Percentiles rank a stretch among this genome's conserved stretches.
phyloP scores from a whole-genome alignment of 257 asterid species.

The Lycium barbarum region DNA sequence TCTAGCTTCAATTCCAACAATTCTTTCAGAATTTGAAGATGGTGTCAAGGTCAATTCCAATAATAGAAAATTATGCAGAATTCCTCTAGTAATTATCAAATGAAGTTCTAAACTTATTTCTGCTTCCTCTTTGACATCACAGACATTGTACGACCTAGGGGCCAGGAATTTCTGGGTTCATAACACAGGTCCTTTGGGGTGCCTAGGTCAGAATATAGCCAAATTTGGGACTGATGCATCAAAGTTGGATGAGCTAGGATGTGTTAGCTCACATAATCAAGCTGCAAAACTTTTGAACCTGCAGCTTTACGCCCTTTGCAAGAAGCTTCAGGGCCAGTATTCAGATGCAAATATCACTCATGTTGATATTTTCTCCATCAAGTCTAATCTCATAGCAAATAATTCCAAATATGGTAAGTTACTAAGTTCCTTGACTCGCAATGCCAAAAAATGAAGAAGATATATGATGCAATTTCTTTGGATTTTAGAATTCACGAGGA shows the following conservation, averaged over 20 bases:
- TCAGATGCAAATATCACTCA: constrained; percentile 69
- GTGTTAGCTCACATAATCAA: constrained; percentile 81
- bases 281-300: constrained; percentile 83
- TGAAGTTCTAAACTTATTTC: neutral
- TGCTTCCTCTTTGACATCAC: constrained; percentile 27
- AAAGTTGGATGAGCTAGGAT: constrained; percentile 92
- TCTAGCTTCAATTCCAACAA: constrained; percentile 78
- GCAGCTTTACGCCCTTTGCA: constrained; percentile 76
- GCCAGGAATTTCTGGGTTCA: constrained; percentile 91
- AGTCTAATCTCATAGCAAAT: constrained; percentile 80
- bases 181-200: constrained; percentile 94
- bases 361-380: constrained; percentile 78
- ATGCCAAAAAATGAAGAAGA: neutral
- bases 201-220: constrained; percentile 84
- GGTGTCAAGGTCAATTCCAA: constrained; percentile 60
- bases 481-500: neutral
- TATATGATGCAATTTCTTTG: neutral
- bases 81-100: neutral
- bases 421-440: neutral
- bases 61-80: neutral
- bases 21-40: constrained; percentile 69
- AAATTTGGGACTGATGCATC: constrained; percentile 81
- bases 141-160: constrained; percentile 83
- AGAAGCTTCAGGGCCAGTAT: constrained; percentile 76
- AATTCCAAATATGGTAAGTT: constrained; percentile 77